Base-by-base conservation (phyloP, 2,329 filamentous ascomycete genomes). In the Talaromyces sp. region DNA sequence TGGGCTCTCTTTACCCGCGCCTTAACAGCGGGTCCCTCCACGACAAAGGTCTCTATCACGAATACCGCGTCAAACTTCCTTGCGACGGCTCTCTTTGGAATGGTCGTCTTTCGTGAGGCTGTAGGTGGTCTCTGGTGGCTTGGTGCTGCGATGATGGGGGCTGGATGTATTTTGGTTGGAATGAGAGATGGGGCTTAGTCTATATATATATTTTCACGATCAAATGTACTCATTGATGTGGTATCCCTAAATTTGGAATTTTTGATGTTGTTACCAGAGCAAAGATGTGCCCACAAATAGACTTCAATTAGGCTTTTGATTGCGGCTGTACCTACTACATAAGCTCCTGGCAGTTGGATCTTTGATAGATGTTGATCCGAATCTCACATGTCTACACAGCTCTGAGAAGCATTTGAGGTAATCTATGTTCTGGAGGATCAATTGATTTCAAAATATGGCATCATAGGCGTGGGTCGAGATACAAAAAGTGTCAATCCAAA, bases 1-100 rank as follows among this genome's bases (percentile, higher is more conserved):
- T 86, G 84, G 84, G 81, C 81, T 0, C 75, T 86, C 14, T 86
- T 86, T 71, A 86, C 84, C 1, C 78, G 81, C 36, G 84, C 84
- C 13, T 71, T 87, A 14, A 86, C 83, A 0, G 79, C 83, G 16
- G 79, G 80, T 0, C 77, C 79, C 32, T 85, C 82, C 11, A 86
- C 84, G 2, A 83, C 83, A 2, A 82, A 83, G 50, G 84, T 86
- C 51, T 82, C 80, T 47, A 81, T 87, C 55, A 83, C 86, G 51
- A 87, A 87, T 59, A 86, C 85, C 14, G 80, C 80, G 47, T 78
- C 83, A 2, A 87, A 87, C 62, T 87, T 87, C 69, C 74, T 86
- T 55, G 68, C 85, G 45, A 86, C 84, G 1, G 84, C 84, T 0
- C 42, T 86, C 6, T 68, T 86, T 47, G 83, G 84, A 0, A 77